These are phyloP conservation scores for Aspergillus panamensis DNA, from an alignment of 495 filamentous ascomycete species.

Conservation along the genomic window DNA sequence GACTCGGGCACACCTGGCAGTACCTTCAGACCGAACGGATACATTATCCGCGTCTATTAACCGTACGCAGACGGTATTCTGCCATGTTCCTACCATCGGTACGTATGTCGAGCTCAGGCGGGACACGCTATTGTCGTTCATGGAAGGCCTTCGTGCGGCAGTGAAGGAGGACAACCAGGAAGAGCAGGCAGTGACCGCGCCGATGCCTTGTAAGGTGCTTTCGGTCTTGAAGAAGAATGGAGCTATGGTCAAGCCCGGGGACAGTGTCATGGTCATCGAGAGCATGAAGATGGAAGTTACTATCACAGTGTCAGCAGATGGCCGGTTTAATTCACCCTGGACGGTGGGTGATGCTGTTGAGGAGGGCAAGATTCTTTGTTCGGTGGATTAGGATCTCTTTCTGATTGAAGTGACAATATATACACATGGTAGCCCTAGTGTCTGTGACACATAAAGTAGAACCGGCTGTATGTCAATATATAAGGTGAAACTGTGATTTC, in stretches of 20 bases:
- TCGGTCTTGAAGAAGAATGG: slow-evolving; percentile 71
- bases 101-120: slow-evolving; percentile 63
- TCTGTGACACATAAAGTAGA: too few relatives aligned
- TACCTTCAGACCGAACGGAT: slow-evolving; percentile 59
- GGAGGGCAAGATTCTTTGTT: slow-evolving; percentile 29
- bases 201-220: slow-evolving; percentile 84
- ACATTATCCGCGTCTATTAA: slow-evolving; percentile 44
- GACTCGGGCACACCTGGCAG: slow-evolving; percentile 50
- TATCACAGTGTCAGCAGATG: slow-evolving; percentile 41
- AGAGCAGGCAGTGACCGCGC: slow-evolving; percentile 67
- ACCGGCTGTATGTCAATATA: too few relatives aligned
- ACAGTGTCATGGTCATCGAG: slow-evolving; percentile 82
- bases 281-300: slow-evolving; percentile 98
- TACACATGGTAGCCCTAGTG: too few relatives aligned
- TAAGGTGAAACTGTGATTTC: too few relatives aligned
- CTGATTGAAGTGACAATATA: too few relatives aligned
- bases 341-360: slow-evolving; percentile 30
- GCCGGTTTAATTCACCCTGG: slow-evolving; percentile 25
- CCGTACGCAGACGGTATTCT: slow-evolving; percentile 29
- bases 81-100: slow-evolving; percentile 20
- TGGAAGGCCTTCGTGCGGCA: slow-evolving; percentile 63
- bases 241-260: slow-evolving; percentile 66
- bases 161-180: slow-evolving; percentile 67
- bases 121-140: slow-evolving; percentile 60
- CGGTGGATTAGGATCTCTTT: slow-evolving; percentile 2